Base-by-base conservation (phyloP, 2,329 filamentous ascomycete genomes). In the Herpotrichia juniperi region DNA sequence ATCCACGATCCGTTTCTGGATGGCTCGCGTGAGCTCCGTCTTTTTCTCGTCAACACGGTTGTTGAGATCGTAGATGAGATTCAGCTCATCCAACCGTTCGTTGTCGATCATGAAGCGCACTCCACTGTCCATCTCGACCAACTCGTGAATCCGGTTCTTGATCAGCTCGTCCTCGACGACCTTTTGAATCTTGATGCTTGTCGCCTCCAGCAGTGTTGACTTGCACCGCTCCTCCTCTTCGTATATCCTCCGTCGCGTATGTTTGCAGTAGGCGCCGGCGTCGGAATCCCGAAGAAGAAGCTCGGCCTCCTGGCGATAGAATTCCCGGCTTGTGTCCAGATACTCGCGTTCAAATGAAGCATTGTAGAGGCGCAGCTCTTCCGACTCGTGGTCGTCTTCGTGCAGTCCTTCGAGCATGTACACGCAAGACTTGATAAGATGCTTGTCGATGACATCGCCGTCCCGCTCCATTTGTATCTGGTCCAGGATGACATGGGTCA, bases 401-500 rank as follows among this genome's bases (percentile, higher is more conserved):
- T 96, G 96, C 0, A 99, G 80, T 7, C 86, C 86, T 68, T 96
- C 93, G 5, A 99, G 81, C 92, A 99, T 97, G 62, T 89, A 87
- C 2, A 91, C 84, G 69, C 91, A 93, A 46, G 90, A 88, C 59
- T 91, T 89, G 61, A 97, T 85, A 4, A 96, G 80, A 30, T 85
- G 83, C 61, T 90, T 87, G 72, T 97, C 90, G 54, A 97, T 93
- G 12, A 91, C 84, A 63, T 97, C 92, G 24, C 93, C 94, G 52
- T 92, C 87, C 24, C 94, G 83, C 73, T 97, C 94, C 87, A 97
- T 92, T 55, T 89, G 86, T 59, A 99, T 89, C 75, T 97, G 90
- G 57, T 96, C 93, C 2, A 97, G 81, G 25, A 97, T 83, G 12
- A 96, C 90, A 5, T 86, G 85, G 63, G 90, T 90, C 22, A 97